Percentiles rank a stretch among this genome's conserved stretches.
phyloP scores from a whole-genome alignment of 257 asterid species.

The Galeopsis tetrahit region DNA sequence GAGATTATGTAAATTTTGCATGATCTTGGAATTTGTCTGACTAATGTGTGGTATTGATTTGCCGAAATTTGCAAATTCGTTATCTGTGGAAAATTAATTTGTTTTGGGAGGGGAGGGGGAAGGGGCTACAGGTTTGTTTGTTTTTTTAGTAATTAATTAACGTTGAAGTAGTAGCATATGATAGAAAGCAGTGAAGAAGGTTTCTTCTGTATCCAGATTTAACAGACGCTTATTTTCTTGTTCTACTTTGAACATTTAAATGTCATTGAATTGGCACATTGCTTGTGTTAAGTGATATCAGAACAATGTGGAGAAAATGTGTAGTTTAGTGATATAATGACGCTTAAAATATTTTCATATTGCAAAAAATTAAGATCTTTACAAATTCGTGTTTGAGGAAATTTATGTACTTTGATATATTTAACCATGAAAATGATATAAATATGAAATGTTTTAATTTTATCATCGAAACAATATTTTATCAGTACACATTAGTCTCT shows the following conservation, averaged over 20 bases:
- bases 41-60: constrained; percentile 22
- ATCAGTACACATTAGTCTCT: no score
- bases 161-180: constrained; percentile 1
- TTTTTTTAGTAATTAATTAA: neutral
- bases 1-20: neutral
- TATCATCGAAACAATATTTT: no score
- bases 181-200: neutral
- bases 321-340: no score
- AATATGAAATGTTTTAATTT: no score
- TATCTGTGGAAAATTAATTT: constrained; percentile 13
- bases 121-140: neutral
- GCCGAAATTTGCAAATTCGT: constrained; percentile 25
- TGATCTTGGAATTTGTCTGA: constrained; percentile 14
- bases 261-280: neutral
- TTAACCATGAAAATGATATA: no score
- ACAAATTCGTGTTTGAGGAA: no score
- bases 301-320: no score
- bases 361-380: no score
- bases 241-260: neutral
- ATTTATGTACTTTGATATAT: no score
- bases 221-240: neutral
- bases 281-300: no score
- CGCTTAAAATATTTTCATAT: no score
- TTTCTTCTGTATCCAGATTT: constrained; percentile 30
- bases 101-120: neutral